These are phyloP conservation scores for Cucurbita argyrosperma DNA, from an alignment of 306 rosid genomes.

Conservation along the genomic window DNA sequence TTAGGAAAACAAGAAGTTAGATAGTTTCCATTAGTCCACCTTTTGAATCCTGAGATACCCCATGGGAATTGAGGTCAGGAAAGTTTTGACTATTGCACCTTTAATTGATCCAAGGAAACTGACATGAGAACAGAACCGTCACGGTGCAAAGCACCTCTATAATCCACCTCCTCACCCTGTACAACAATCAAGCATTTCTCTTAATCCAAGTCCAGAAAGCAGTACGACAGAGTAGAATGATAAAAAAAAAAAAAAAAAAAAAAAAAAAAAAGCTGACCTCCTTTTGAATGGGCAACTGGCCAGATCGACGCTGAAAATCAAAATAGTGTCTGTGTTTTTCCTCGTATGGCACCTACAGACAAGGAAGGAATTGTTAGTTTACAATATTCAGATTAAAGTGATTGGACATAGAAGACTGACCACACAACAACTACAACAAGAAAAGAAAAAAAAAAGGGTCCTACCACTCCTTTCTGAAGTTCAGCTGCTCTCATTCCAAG, in stretches of 20 bases:
- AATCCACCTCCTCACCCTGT: constrained; percentile 96
- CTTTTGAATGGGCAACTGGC: constrained; percentile 81
- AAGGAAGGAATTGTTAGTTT: constrained; percentile 8
- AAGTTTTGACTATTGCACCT: constrained; percentile 31
- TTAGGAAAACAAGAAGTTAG: constrained; percentile 7
- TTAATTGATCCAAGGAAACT: constrained; percentile 68
- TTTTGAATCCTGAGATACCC: background rate
- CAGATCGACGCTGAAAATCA: constrained; percentile 91
- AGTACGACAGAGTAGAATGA: background rate
- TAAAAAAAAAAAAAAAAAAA: constrained; percentile 1
- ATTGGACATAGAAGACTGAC: background rate
- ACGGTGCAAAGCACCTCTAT: constrained; percentile 83
- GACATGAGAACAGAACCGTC: constrained; percentile 98
- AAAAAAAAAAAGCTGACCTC: constrained; percentile 34
- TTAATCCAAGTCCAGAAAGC: background rate
- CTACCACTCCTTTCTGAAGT: constrained; percentile 90
- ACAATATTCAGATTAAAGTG: background rate
- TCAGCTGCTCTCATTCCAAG: constrained; percentile 78
- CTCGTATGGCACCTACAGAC: constrained; percentile 68
- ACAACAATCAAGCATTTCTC: constrained; percentile 7
- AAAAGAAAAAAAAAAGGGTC: constrained; percentile 16
- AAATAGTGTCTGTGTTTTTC: constrained; percentile 86
- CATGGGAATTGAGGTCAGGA: background rate
- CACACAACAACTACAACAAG: background rate
- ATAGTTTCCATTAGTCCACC: background rate